Conservation (phyloP, 2,329 filamentous ascomycete species). For the Lecanicillium sp. region DNA sequence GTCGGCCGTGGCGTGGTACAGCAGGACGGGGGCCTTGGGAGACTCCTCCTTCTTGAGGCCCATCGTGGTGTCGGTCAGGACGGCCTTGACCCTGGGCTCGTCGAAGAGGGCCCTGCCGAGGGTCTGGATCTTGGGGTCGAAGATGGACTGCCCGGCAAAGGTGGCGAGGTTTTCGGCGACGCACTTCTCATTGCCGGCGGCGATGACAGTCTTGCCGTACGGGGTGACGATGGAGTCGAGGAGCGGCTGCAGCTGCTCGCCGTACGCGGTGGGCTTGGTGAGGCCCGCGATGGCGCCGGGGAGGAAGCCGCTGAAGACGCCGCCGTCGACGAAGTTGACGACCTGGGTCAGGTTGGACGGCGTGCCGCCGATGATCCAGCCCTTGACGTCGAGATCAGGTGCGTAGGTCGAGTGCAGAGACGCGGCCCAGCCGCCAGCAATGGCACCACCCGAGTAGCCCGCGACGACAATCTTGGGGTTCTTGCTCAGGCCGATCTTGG, state of each 20-base stretch:
- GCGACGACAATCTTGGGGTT: slow-evolving; percentile 11
- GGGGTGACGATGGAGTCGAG: slow-evolving; percentile 6
- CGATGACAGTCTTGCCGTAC: background rate
- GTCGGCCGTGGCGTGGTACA: slow-evolving; percentile 12
- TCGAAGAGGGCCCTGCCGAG: slow-evolving; percentile 9
- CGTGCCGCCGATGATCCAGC: slow-evolving; percentile 6
- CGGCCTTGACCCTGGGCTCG: background rate
- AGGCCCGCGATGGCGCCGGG: slow-evolving; percentile 26
- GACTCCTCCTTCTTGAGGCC: slow-evolving; percentile 10
- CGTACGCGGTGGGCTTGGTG: slow-evolving; percentile 10
- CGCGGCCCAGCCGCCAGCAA: slow-evolving; percentile 13
- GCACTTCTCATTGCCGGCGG: slow-evolving; percentile 8
- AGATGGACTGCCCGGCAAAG: slow-evolving; percentile 8
- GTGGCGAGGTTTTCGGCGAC: background rate
- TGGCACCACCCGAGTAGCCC: slow-evolving; percentile 13
- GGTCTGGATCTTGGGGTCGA: slow-evolving; percentile 10
- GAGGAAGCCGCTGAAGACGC: slow-evolving; percentile 4
- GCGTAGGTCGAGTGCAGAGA: slow-evolving; percentile 10
- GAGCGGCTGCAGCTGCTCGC: slow-evolving; percentile 2
- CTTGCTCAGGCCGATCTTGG: slow-evolving; percentile 3
- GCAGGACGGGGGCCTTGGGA: slow-evolving; percentile 9
- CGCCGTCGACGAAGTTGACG: slow-evolving; percentile 1
- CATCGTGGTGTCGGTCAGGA: slow-evolving; percentile 3
- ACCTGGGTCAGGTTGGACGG: slow-evolving; percentile 12
- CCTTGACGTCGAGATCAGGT: slow-evolving; percentile 7